A percentile compares a stretch with the other conserved stretches of the same genome.
Conservation (phyloP, 345 rosid genomes). For the Corchorus olitorius region DNA sequence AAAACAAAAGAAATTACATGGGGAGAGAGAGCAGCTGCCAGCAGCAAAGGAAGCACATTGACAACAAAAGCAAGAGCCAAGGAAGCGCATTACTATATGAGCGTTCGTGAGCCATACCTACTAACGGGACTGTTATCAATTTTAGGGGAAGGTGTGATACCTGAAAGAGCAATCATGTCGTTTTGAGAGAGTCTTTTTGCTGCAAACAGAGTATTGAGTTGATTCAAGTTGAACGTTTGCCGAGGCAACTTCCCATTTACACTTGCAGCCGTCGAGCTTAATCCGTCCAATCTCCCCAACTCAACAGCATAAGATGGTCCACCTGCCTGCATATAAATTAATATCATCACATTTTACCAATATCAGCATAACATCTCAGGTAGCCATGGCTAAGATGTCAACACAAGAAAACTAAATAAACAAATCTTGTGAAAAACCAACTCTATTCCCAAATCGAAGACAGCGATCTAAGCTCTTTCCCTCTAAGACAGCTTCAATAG, state of each 20-base stretch:
- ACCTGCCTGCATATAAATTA: constrained; percentile 43
- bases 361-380: constrained; percentile 79
- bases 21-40: too few species aligned
- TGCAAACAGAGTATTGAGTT: constrained; percentile 60
- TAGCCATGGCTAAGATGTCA: constrained; percentile 81
- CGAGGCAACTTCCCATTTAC: constrained; percentile 71
- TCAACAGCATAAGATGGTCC: constrained; percentile 71
- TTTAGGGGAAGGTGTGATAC: constrained; percentile 29
- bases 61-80: too few species aligned
- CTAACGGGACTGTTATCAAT: too few species aligned
- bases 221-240: constrained; percentile 49
- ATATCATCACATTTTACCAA: too few species aligned
- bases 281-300: constrained; percentile 79
- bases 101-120: too few species aligned
- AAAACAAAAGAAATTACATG: too few species aligned
- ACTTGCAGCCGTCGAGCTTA: constrained; percentile 54
- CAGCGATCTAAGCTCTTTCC: too few species aligned
- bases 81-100: too few species aligned
- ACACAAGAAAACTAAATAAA: constrained; percentile 62
- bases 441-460: too few species aligned
- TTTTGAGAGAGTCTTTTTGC: constrained; percentile 56
- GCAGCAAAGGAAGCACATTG: too few species aligned
- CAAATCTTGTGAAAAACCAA: too few species aligned
- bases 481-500: too few species aligned
- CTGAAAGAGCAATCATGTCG: constrained; percentile 92